phyloP scores from a whole-genome alignment of 768 basidiomycete genomes.

The Ephemerocybe angulata region DNA sequence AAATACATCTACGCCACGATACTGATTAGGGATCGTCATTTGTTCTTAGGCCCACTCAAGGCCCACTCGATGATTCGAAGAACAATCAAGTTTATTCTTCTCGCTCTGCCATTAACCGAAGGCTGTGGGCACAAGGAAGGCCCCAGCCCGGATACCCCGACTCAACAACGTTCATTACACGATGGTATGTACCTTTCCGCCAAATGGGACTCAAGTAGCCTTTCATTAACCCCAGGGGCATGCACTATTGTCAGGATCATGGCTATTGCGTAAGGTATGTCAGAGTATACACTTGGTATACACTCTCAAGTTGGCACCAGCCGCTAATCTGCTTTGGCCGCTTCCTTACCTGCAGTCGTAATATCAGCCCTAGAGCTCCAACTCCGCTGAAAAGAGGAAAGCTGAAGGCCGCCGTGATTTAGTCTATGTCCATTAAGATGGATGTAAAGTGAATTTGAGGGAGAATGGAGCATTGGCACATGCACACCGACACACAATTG shows the following conservation, averaged over 20 bases:
- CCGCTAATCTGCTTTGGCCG: no score
- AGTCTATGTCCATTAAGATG: not conserved
- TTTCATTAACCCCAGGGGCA: not conserved
- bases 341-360: no score
- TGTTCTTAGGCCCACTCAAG: no score
- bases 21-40: not conserved
- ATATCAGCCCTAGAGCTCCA: no score
- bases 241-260: not conserved
- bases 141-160: not conserved
- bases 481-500: no score
- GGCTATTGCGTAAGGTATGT: not conserved
- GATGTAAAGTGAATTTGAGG: not conserved
- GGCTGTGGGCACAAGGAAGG: no score
- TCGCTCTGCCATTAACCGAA: not conserved
- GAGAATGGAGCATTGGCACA: no score
- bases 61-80: no score
- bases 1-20: not conserved
- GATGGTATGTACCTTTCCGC: not conserved
- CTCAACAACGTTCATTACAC: not conserved
- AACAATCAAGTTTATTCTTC: not conserved
- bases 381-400: no score
- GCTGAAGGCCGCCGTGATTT: not conserved
- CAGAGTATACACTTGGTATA: no score
- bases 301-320: no score
- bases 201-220: not conserved